Conservation (phyloP, 352 stramenopile species). For the Phytophthora sp. region DNA sequence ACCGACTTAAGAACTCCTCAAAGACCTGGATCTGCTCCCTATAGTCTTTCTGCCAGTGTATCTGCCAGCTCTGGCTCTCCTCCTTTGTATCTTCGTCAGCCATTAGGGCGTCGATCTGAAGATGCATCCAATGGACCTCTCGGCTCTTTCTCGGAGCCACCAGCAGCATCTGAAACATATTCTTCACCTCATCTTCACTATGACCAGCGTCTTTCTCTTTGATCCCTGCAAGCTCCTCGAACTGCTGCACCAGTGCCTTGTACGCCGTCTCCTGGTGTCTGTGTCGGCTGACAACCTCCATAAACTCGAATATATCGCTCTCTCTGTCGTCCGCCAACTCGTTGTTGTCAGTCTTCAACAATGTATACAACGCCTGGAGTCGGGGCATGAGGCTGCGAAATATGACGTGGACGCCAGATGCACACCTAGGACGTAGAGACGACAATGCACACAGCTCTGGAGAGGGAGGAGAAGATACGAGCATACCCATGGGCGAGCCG, state of each 20-base stretch:
- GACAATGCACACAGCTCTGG: slow-evolving; percentile 5
- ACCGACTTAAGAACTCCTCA: neutral
- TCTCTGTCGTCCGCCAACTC: neutral
- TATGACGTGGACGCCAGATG: neutral
- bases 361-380: slow-evolving; percentile 9
- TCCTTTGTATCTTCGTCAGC: neutral
- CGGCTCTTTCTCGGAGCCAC: slow-evolving; percentile 14
- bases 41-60: slow-evolving; percentile 29
- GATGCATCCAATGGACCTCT: slow-evolving; percentile 35
- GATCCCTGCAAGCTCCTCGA: neutral
- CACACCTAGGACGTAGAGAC: neutral
- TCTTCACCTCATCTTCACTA: neutral
- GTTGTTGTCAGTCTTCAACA: neutral
- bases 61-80: slow-evolving; percentile 19
- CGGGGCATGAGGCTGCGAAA: slow-evolving; percentile 23
- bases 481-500: neutral
- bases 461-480: neutral
- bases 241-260: slow-evolving; percentile 10
- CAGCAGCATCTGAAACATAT: slow-evolving; percentile 18
- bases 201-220: neutral
- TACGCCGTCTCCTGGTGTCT: slow-evolving; percentile 27
- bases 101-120: slow-evolving; percentile 33
- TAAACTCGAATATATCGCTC: slow-evolving; percentile 5
- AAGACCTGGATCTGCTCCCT: slow-evolving; percentile 27
- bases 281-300: slow-evolving; percentile 9